Evolutionary conservation across 768 basidiomycete genomes (phyloP).

Genomic region (Xanthoconium purpureum): DNA sequence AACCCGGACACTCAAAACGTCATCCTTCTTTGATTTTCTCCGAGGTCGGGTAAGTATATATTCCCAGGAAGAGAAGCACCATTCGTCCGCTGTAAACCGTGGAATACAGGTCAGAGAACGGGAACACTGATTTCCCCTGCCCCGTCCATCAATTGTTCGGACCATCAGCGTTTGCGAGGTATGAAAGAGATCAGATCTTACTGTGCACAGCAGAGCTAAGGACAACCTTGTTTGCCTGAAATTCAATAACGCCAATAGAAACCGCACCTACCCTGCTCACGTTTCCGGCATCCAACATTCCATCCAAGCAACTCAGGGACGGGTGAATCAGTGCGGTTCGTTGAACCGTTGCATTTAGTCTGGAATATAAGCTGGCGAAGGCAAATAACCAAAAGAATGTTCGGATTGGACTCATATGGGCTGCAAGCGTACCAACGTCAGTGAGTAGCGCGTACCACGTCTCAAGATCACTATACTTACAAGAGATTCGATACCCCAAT

Average conservation of each 20-base stretch:
- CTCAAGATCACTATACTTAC: slow-evolving; percentile 27
- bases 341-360: slow-evolving; percentile 35
- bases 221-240: slow-evolving; percentile 1
- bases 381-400: neutral
- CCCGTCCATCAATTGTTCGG: neutral
- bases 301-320: slow-evolving; percentile 45
- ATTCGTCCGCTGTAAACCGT: slow-evolving; percentile 39
- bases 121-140: slow-evolving; percentile 36
- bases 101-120: slow-evolving; percentile 38
- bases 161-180: neutral
- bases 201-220: slow-evolving; percentile 46
- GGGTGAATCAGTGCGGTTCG: slow-evolving; percentile 43
- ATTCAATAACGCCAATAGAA: neutral
- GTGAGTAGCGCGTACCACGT: neutral
- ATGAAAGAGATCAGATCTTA: slow-evolving; percentile 13
- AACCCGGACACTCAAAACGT: too few relatives aligned
- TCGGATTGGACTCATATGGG: slow-evolving; percentile 41
- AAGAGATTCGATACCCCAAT: slow-evolving; percentile 44
- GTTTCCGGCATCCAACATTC: slow-evolving; percentile 42
- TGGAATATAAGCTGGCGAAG: slow-evolving; percentile 32
- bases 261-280: slow-evolving; percentile 46
- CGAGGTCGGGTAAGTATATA: slow-evolving; percentile 30
- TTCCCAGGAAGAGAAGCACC: slow-evolving; percentile 37
- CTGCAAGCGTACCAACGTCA: slow-evolving; percentile 19
- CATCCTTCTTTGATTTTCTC: slow-evolving; percentile 17